Conservation (phyloP, 352 stramenopile genomes). For the Salisapilia sapeloensis region DNA sequence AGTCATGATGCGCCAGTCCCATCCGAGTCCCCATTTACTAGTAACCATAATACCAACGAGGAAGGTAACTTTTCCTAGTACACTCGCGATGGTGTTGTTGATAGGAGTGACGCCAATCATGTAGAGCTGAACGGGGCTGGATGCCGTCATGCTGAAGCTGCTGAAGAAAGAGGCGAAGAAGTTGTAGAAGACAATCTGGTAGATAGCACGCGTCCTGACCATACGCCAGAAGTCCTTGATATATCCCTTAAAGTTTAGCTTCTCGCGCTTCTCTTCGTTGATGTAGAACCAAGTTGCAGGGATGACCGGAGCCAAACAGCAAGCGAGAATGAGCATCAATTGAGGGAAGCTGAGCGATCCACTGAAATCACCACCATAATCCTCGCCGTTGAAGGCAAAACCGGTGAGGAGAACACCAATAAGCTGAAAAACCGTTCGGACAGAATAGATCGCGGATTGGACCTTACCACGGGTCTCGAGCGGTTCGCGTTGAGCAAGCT, state of each 20-base stretch:
- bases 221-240: slow-evolving; percentile 26
- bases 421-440: slow-evolving; percentile 25
- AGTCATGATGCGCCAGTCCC: slow-evolving; percentile 39
- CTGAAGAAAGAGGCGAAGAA: slow-evolving; percentile 47
- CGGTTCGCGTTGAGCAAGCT: slow-evolving; percentile 36
- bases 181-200: slow-evolving; percentile 39
- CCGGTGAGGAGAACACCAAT: slow-evolving; percentile 23
- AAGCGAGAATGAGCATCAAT: slow-evolving; percentile 25
- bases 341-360: slow-evolving; percentile 32
- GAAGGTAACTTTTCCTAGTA: slow-evolving; percentile 27
- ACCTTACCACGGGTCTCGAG: slow-evolving; percentile 19
- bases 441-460: slow-evolving; percentile 39
- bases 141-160: slow-evolving; percentile 38
- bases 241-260: slow-evolving; percentile 14
- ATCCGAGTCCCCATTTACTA: slow-evolving; percentile 20
- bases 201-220: slow-evolving; percentile 38
- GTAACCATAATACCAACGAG: slow-evolving; percentile 24
- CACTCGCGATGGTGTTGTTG: slow-evolving; percentile 31
- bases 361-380: slow-evolving; percentile 36
- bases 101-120: slow-evolving; percentile 44
- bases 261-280: slow-evolving; percentile 8
- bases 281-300: slow-evolving; percentile 15
- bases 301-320: slow-evolving; percentile 13
- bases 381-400: slow-evolving; percentile 21
- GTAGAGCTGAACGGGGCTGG: slow-evolving; percentile 26